Evolutionary conservation across 495 filamentous ascomycete species (phyloP), one percentile per base, ranked within the genome.

Genomic region (Daldinia childiae): DNA sequence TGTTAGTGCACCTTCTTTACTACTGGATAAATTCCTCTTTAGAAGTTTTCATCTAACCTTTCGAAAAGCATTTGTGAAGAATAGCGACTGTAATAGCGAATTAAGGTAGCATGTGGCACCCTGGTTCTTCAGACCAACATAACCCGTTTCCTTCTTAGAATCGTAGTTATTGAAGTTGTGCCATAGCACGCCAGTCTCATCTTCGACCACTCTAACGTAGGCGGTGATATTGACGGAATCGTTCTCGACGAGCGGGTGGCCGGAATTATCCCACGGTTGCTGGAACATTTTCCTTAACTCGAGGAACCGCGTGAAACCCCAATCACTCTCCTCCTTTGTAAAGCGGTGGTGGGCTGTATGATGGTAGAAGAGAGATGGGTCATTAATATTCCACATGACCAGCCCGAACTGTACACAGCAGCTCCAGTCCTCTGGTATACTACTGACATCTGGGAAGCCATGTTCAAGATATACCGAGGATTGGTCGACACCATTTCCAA

Each of bases 131-230:
- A 99, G 83, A 26, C 95, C 95, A 45, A 99, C 95, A 86, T 93
- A 97, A 48, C 94, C 95, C 12, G 95, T 99, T 82, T 97, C 94
- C 77, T 95, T 97, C 82, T 98, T 99, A 17, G 96, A 98, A 75
- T 99, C 95, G 74, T 99, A 99, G 82, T 98, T 96, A 73, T 91
- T 87, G 81, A 99, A 98, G 81, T 93, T 98, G 80, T 99, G 95
- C 95, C 95, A 99, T 67, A 99, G 80, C n/a, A 99, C 95, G 58
- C 95, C 95, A 3, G 95, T 99, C 32, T 97, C 95, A 78, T 99
- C 95, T 80, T 98, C 97, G 48, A 97, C 90, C 54, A 97, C 88
- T 51, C 95, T 88, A 55, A 99, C 92, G 76, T 97, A 99, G 55
- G 94, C 95, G 1, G 94, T 97, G 70, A 98, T 84, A 71, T 92